These are phyloP conservation scores for Rhynchospora breviuscula DNA, from an alignment of 176 grass and related monocot species.

Conservation along the genomic window DNA sequence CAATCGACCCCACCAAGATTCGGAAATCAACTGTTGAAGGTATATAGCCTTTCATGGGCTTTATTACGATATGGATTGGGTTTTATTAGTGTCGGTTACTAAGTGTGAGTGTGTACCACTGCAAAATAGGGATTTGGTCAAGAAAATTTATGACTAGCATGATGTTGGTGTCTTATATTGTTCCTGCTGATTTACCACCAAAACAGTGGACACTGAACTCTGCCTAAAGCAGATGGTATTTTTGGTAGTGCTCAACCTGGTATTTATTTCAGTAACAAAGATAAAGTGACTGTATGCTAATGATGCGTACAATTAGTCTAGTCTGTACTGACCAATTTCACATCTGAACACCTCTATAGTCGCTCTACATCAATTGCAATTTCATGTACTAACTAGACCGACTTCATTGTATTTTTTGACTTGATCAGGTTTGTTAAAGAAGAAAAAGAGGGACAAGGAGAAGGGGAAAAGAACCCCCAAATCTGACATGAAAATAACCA, in stretches of 20 bases:
- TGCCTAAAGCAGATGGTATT: neutral
- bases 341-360: neutral
- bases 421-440: conserved; percentile 29
- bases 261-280: neutral
- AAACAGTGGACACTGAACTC: neutral
- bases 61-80: neutral
- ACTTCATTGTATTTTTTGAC: neutral
- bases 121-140: neutral
- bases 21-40: conserved; percentile 39
- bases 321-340: neutral
- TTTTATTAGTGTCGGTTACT: neutral
- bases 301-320: neutral
- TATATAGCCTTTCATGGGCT: neutral
- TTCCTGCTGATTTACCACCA: neutral
- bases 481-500: conserved; percentile 18
- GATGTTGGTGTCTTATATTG: neutral
- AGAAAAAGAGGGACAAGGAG: conserved; percentile 28
- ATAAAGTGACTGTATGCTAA: neutral
- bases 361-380: neutral
- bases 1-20: conserved; percentile 47
- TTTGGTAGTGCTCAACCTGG: neutral
- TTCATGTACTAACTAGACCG: neutral
- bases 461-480: neutral
- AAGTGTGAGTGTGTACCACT: neutral
- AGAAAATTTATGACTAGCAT: neutral